Evolutionary conservation across 768 basidiomycete genomes (phyloP), one percentile per base, ranked within the genome.

Genomic region (Sarcomyxa edulis): DNA sequence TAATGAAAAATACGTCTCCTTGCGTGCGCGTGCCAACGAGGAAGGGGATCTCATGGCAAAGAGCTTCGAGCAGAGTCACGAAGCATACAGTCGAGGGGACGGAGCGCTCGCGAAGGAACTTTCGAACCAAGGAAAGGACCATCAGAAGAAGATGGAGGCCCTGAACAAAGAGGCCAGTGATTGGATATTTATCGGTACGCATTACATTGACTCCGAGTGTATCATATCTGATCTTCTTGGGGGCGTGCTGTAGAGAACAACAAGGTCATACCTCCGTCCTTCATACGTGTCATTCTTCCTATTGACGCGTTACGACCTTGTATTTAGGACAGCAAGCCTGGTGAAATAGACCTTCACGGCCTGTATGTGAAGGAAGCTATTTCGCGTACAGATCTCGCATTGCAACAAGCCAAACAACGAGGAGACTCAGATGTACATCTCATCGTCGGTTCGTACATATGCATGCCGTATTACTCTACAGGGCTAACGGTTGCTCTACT

Each of bases 311-410:
- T 22, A 10, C 31, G 21, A 22, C 27, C 10, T 25, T 23, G 35
- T 7, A 6, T 37, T 29, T 51, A 82, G 76, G 78, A 85, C 44
- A 80, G 81, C 36, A 59, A 73, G 42, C 71, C 72, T 0, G 86
- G 83, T 2, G 86, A 92, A 56, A 65, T 96, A 31, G 89, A 97
- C 59, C 63, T 97, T 16, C 94, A 97, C 53, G 94, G 91, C 2
- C 64, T 98, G 3, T 95, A 89, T 58, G 93, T 95, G 44, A 91
- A 90, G 53, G 95, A 98, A 61, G 90, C 93, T 15, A 78, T 95
- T 33, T 65, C 72, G 29, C 72, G 71, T 37, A 81, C 78, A 2
- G 94, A 97, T 47, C 50, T 57, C 16, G 81, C 84, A 9, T 73
- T 96, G 19, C 62, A 76, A 51, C 62, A 74, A 23, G 90, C 87